phyloP scores from a whole-genome alignment of 371 early-diverging fungal genomes.

The Mucor lusitanicus region DNA sequence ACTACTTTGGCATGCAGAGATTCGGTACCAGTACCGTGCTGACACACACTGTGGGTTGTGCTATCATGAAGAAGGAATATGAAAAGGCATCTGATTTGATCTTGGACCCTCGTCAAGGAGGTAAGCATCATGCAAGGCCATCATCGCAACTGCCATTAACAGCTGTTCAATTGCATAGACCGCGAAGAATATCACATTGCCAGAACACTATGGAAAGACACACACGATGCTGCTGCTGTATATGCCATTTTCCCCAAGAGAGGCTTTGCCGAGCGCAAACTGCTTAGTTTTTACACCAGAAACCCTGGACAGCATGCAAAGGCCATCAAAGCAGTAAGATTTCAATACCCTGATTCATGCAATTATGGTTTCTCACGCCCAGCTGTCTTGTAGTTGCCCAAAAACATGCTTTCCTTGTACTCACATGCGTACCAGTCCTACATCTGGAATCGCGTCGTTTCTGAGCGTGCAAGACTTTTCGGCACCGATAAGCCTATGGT shows the following conservation, averaged over 20 bases:
- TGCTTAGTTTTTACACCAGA: constrained; percentile 59
- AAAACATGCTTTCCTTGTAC: constrained; percentile 91
- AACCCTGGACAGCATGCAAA: constrained; percentile 52
- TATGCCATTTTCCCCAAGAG: constrained; percentile 69
- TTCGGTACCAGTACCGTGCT: constrained; percentile 90
- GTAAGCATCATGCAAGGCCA: constrained; percentile 29
- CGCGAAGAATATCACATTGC: constrained; percentile 60
- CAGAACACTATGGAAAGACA: constrained; percentile 68
- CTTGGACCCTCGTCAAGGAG: constrained; percentile 74
- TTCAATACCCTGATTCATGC: background rate
- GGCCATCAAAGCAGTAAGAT: constrained; percentile 65
- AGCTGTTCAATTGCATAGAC: constrained; percentile 37
- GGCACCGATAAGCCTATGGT: constrained; percentile 71
- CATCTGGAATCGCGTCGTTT: constrained; percentile 92
- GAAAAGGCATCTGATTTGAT: constrained; percentile 77
- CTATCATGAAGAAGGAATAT: constrained; percentile 79
- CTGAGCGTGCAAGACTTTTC: constrained; percentile 72
- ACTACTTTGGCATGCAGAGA: constrained; percentile 99
- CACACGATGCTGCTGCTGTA: constrained; percentile 63
- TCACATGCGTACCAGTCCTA: constrained; percentile 97
- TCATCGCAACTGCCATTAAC: background rate
- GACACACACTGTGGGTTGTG: constrained; percentile 88
- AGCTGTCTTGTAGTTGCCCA: constrained; percentile 65
- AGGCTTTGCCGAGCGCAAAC: constrained; percentile 73
- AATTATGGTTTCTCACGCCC: background rate